Evolutionary conservation across 306 rosid genomes (phyloP).

Genomic region (Rosa chinensis): DNA sequence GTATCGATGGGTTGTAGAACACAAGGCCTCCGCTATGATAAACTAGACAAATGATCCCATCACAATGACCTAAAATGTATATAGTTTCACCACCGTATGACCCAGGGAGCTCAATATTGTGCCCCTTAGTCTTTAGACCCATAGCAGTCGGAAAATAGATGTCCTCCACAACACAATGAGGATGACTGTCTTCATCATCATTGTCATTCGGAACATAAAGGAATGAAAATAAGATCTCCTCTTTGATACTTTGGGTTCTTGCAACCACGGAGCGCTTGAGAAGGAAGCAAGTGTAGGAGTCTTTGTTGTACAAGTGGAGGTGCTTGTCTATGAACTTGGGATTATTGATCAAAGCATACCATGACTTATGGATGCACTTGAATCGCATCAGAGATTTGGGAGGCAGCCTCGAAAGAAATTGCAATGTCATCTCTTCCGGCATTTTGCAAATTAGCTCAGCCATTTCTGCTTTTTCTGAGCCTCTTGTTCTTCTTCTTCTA

Average conservation of each 20-base stretch:
- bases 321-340: not conserved
- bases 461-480: not conserved
- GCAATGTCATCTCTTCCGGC: not conserved
- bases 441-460: not conserved
- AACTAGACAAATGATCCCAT: not conserved
- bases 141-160: not conserved
- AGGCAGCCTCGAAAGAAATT: not conserved
- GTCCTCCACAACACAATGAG: not conserved
- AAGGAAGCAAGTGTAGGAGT: not conserved
- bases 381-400: conserved; percentile 5
- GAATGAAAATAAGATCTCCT: not conserved
- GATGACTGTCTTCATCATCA: not conserved
- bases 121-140: not conserved
- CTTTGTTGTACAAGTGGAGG: not conserved
- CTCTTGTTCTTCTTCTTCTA: too few species aligned
- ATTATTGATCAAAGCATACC: not conserved
- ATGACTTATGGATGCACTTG: not conserved
- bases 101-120: not conserved
- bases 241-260: not conserved
- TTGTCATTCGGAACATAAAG: not conserved
- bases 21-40: not conserved
- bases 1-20: not conserved
- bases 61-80: not conserved
- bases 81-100: not conserved
- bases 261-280: not conserved